Conservation (phyloP, 805 yeast species). For the Candida endomychidarum region DNA sequence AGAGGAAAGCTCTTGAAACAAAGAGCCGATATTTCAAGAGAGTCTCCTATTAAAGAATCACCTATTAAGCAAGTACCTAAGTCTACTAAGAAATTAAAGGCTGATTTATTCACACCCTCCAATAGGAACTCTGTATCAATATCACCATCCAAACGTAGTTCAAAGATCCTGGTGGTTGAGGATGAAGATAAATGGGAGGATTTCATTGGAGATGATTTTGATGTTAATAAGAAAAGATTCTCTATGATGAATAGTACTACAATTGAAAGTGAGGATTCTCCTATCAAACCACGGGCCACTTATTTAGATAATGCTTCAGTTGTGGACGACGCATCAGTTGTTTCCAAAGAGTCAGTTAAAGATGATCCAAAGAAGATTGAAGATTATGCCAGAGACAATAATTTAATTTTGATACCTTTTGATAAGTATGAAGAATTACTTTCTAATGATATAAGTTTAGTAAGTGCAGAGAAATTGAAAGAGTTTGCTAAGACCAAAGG, state of each 20-base stretch:
- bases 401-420: slow-evolving; percentile 24
- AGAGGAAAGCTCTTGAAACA: slow-evolving; percentile 50
- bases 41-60: slow-evolving; percentile 5
- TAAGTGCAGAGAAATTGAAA: slow-evolving; percentile 25
- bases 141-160: slow-evolving; percentile 35
- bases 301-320: slow-evolving; percentile 21
- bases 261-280: slow-evolving; percentile 16
- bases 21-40: slow-evolving; percentile 20
- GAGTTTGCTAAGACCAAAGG: slow-evolving; percentile 26
- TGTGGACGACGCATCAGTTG: no score
- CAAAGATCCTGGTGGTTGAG: slow-evolving; percentile 29
- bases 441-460: slow-evolving; percentile 22
- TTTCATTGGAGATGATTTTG: slow-evolving; percentile 30
- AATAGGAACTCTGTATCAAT: slow-evolving; percentile 23
- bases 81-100: slow-evolving; percentile 15
- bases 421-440: slow-evolving; percentile 33
- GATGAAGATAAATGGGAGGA: slow-evolving; percentile 39
- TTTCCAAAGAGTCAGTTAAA: no score
- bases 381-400: slow-evolving; percentile 33
- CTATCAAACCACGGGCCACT: slow-evolving; percentile 11
- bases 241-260: slow-evolving; percentile 17
- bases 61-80: slow-evolving; percentile 9
- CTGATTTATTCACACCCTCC: slow-evolving; percentile 13
- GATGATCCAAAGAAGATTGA: slow-evolving; percentile 23
- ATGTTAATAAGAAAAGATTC: slow-evolving; percentile 23